A percentile compares a stretch with the other conserved stretches of the same genome.
Evolutionary conservation across 1,284 basidiomycete genomes (phyloP).

Genomic region (Heterobasidion occidentale): DNA sequence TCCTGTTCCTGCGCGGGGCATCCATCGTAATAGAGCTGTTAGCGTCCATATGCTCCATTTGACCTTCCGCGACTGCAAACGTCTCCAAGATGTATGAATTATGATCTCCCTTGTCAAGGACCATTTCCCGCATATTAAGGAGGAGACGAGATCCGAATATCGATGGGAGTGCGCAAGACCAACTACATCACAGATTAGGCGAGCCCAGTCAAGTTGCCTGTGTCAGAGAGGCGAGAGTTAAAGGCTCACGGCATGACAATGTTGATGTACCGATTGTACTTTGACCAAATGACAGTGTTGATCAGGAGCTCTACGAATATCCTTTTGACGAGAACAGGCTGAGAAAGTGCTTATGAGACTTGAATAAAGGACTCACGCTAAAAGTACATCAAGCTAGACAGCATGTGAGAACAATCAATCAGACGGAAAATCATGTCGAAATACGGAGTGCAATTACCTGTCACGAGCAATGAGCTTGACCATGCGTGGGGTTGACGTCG

Average conservation of each 20-base stretch:
- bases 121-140: slow-evolving; percentile 11
- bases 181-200: slow-evolving; percentile 8
- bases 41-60: too few relatives aligned
- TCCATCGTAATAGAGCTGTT: too few relatives aligned
- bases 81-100: not conserved
- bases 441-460: slow-evolving; percentile 5
- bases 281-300: slow-evolving; percentile 18
- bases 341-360: not conserved
- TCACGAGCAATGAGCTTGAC: slow-evolving; percentile 12
- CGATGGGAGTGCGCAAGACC: slow-evolving; percentile 16
- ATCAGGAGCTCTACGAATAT: slow-evolving; percentile 16
- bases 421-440: not conserved
- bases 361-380: slow-evolving; percentile 7
- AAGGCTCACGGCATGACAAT: slow-evolving; percentile 19
- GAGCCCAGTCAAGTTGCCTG: not conserved
- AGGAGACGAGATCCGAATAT: slow-evolving; percentile 12
- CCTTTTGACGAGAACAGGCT: slow-evolving; percentile 3
- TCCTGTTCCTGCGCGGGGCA: too few relatives aligned
- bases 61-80: not conserved
- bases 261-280: slow-evolving; percentile 16
- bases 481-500: slow-evolving; percentile 2
- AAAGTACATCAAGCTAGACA: slow-evolving; percentile 14
- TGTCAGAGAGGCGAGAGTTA: not conserved
- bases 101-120: not conserved
- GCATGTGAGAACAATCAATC: not conserved